Evolutionary conservation across 192 early-diverging fungal species (phyloP).

Genomic region (Thamnidium elegans): DNA sequence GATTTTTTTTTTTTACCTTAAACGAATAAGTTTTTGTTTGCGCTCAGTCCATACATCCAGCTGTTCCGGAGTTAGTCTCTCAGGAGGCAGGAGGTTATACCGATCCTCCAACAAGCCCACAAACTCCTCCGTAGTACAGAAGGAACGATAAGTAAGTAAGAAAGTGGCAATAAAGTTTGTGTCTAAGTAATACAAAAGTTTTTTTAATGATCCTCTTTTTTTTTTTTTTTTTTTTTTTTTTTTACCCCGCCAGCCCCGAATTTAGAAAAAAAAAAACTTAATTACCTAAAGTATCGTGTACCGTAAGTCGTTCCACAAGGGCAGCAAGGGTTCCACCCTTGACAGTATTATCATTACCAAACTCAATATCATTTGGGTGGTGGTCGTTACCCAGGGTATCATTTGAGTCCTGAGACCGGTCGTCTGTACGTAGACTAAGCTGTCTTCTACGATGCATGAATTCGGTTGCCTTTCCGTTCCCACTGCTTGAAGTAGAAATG

Average conservation of each 20-base stretch:
- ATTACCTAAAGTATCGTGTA: conserved; percentile 62
- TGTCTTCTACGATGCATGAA: too few relatives aligned
- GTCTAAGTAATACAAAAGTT: conserved; percentile 42
- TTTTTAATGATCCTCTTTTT: background rate
- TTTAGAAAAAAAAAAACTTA: conserved; percentile 9
- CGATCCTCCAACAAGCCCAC: conserved; percentile 71
- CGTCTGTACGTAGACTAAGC: too few relatives aligned
- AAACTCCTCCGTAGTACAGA: conserved; percentile 76
- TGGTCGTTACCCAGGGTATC: conserved; percentile 46
- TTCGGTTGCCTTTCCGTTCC: too few relatives aligned
- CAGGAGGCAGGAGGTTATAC: conserved; percentile 71
- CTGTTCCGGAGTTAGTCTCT: conserved; percentile 61
- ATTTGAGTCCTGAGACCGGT: too few relatives aligned
- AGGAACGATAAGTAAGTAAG: conserved; percentile 87
- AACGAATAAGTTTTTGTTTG: conserved; percentile 80
- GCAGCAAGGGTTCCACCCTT: conserved; percentile 78
- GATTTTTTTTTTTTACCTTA: conserved; percentile 45
- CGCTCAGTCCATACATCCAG: conserved; percentile 75
- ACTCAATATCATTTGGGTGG: conserved; percentile 59
- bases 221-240: too few relatives aligned
- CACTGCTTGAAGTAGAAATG: too few relatives aligned
- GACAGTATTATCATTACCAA: conserved; percentile 70
- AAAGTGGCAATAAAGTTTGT: conserved; percentile 79
- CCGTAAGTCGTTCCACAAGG: conserved; percentile 76
- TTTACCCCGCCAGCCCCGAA: too few relatives aligned